Conservation (phyloP, 345 rosid species). For the Eucalyptus lansdowneana region DNA sequence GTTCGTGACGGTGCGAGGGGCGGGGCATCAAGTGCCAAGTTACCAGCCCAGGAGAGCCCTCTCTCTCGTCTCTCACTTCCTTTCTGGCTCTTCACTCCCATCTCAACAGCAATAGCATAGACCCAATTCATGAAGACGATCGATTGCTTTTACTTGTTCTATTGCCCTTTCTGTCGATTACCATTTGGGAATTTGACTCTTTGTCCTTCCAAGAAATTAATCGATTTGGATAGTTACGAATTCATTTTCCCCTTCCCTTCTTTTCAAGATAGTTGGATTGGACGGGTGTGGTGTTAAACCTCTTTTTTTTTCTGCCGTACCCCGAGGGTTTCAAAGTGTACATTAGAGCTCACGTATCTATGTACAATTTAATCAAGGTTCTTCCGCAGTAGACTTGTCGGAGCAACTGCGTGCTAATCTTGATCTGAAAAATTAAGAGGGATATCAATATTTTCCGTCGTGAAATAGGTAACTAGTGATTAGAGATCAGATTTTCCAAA, state of each 20-base stretch:
- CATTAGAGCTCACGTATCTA: not conserved
- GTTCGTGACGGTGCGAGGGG: constrained; percentile 73
- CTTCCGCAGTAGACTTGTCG: not conserved
- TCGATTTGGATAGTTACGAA: not conserved
- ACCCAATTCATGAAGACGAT: not conserved
- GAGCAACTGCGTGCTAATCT: not conserved
- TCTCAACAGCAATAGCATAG: not conserved
- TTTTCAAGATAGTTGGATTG: not conserved
- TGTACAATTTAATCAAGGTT: not conserved
- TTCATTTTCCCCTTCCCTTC: not conserved
- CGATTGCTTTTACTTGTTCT: not conserved
- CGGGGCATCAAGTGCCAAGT: constrained; percentile 91
- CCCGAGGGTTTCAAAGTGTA: not conserved
- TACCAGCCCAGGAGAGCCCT: constrained; percentile 77
- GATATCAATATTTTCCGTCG: not conserved
- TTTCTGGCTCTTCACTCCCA: constrained; percentile 57
- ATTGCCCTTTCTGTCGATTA: not conserved
- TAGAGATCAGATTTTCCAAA: not conserved
- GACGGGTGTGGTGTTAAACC: not conserved
- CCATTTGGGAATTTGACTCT: not conserved
- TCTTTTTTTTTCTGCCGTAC: not conserved
- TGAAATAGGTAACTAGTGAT: not conserved
- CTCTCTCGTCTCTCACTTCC: constrained; percentile 53
- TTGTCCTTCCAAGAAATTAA: not conserved
- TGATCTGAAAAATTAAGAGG: not conserved